Evolutionary conservation across 2,329 filamentous ascomycete species (phyloP).

Genomic region (Dactylellina haptotyla): DNA sequence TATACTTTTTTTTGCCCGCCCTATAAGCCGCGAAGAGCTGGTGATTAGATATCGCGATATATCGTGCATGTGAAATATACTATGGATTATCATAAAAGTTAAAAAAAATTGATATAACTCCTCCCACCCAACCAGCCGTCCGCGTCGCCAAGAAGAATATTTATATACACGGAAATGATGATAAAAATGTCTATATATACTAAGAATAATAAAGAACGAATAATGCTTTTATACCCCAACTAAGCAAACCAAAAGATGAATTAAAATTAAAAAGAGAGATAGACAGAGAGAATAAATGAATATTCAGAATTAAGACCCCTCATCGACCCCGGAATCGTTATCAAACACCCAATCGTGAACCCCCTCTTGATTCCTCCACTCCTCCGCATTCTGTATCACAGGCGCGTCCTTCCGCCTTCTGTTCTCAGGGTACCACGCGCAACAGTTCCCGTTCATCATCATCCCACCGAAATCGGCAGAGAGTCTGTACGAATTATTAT

Average conservation of each 20-base stretch:
- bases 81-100: too few species aligned
- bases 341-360: constrained; percentile 35
- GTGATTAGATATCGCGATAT: too few species aligned
- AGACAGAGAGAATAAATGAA: background rate
- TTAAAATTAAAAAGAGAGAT: background rate
- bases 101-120: too few species aligned
- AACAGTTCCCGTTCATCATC: background rate
- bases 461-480: constrained; percentile 10
- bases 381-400: constrained; percentile 32
- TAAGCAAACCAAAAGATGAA: background rate
- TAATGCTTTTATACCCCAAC: background rate
- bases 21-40: too few species aligned
- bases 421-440: constrained; percentile 3
- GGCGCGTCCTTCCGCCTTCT: constrained; percentile 37
- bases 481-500: constrained; percentile 17
- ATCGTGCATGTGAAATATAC: too few species aligned
- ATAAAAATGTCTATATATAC: too few species aligned
- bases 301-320: background rate
- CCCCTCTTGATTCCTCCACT: constrained; percentile 25
- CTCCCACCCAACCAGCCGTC: too few species aligned
- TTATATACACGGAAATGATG: too few species aligned
- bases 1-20: too few species aligned
- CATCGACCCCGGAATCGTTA: constrained; percentile 4
- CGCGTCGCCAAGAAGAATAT: too few species aligned
- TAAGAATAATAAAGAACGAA: too few species aligned